Evolutionary conservation across 805 yeast species (phyloP), one percentile per base, ranked within the genome.

Genomic region (Yamadazyma nakazawae): DNA sequence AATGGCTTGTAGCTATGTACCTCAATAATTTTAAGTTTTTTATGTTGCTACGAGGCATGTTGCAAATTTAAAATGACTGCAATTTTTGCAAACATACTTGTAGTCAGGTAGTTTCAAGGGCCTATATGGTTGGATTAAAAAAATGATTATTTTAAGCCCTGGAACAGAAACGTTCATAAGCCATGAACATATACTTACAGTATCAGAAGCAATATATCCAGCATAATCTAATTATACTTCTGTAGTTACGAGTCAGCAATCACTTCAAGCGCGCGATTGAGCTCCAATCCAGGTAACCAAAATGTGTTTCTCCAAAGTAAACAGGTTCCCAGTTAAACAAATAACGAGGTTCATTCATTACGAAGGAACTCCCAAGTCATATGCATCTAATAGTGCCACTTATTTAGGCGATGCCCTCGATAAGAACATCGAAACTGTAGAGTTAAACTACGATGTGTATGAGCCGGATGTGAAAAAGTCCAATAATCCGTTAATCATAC

Each of bases 401-500:
- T 42, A 41, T 19, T 30, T 37, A 34, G 71, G 67, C 2, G 74
- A 68, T 51, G 54, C 67, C 5, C 51, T 45, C 19, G 61, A 71
- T 45, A 14, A 14, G 10, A 56, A 54, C 5, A 71, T 81, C 21
- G 74, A 73, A 31, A 70, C 86, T 0, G 88, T 85, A 2, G 63
- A 68, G 25, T 66, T 86, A 39, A 70, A 68, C 2, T 85, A 60
- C 56, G 90, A 85, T 45, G 65, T 72, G 40, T 72, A 72, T 57
- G 54, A 56, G 16, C 69, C 71, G 5, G 54, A 53, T 30, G 35
- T 38, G 2, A 61, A 46, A 7, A 53, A 66, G 12, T 40, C 40
- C n/a, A 61, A 66, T 52, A 67, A 83, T 1, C 96, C 97, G 1
- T 70, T 92, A 11, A 67, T 94, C 26, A 80, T 92, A 24, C 64